phyloP scores from a whole-genome alignment of 805 yeast genomes.

The Zygosaccharomyces pseudorouxii region DNA sequence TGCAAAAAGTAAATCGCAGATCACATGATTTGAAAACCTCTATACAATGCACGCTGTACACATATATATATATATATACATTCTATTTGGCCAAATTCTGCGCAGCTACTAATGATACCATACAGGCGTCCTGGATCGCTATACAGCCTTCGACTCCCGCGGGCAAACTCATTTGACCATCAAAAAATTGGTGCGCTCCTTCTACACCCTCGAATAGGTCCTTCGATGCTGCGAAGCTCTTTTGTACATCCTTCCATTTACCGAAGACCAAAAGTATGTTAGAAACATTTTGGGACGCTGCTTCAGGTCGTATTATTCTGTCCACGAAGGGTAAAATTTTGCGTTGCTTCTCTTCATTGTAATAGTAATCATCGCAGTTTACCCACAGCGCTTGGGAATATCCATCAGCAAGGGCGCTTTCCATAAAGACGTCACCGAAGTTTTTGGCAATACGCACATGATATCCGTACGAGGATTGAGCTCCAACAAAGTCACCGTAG shows the following conservation, averaged over 20 bases:
- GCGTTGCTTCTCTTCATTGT: conserved; percentile 29
- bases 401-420: conserved; percentile 59
- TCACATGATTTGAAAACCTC: not conserved
- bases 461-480: conserved; percentile 63
- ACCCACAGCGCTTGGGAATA: conserved; percentile 64
- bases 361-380: conserved; percentile 62
- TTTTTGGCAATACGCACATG: conserved; percentile 61
- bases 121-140: conserved; percentile 65
- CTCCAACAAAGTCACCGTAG: conserved; percentile 56
- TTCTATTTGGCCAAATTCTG: not conserved
- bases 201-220: conserved; percentile 49
- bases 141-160: conserved; percentile 36
- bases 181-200: conserved; percentile 61
- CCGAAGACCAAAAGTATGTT: conserved; percentile 56
- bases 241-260: conserved; percentile 52
- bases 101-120: conserved; percentile 48
- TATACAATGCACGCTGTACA: not conserved
- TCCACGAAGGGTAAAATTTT: conserved; percentile 26
- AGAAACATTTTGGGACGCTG: conserved; percentile 10
- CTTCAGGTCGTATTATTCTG: conserved; percentile 27
- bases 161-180: conserved; percentile 53
- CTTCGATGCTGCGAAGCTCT: conserved; percentile 49
- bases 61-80: not conserved
- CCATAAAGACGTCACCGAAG: conserved; percentile 66
- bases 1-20: not conserved